Percentiles rank a stretch among this genome's conserved stretches.
These are phyloP conservation scores for Lolium multiflorum DNA, from an alignment of 176 grass and related monocot genomes.

Conservation along the genomic window DNA sequence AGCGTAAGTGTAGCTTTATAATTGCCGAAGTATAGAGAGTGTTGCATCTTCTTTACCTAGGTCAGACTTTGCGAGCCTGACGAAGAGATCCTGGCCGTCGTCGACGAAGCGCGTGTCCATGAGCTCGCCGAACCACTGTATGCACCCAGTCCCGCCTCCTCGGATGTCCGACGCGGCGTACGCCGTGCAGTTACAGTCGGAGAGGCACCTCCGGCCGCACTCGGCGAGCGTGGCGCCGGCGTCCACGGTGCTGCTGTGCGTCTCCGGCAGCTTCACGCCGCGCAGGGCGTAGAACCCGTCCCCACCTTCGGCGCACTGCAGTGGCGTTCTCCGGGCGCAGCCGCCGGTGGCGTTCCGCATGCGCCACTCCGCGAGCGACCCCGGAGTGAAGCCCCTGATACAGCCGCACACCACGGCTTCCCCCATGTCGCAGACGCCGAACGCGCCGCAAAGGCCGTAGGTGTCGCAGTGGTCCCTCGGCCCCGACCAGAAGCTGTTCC, in stretches of 20 bases:
- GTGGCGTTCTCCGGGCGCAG: slow-evolving; percentile 36
- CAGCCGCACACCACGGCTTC: slow-evolving; percentile 47
- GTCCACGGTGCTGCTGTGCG: slow-evolving; percentile 24
- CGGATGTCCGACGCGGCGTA: slow-evolving; percentile 56
- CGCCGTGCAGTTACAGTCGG: slow-evolving; percentile 48
- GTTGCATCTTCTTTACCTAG: slow-evolving; percentile 24
- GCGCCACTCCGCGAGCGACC: slow-evolving; percentile 45
- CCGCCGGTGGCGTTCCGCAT: slow-evolving; percentile 59
- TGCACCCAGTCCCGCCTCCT: slow-evolving; percentile 47
- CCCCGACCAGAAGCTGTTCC: slow-evolving; percentile 54
- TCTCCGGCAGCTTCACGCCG: slow-evolving; percentile 64
- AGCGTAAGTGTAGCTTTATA: too few species aligned
- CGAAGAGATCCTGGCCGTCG: slow-evolving; percentile 49
- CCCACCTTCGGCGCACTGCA: slow-evolving; percentile 1
- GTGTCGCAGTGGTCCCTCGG: slow-evolving; percentile 54
- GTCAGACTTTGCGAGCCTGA: slow-evolving; percentile 46
- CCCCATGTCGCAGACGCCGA: slow-evolving; percentile 47
- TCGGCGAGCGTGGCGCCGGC: slow-evolving; percentile 18
- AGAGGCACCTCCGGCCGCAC: slow-evolving; percentile 40
- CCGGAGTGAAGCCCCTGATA: slow-evolving; percentile 19
- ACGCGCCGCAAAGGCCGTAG: slow-evolving; percentile 57
- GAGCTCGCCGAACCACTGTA: slow-evolving; percentile 59
- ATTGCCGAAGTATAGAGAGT: neutral
- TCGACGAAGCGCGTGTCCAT: slow-evolving; percentile 51
- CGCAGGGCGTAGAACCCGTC: slow-evolving; percentile 58